Conservation (phyloP, 2,329 filamentous ascomycete species). For the Botryotinia convoluta region DNA sequence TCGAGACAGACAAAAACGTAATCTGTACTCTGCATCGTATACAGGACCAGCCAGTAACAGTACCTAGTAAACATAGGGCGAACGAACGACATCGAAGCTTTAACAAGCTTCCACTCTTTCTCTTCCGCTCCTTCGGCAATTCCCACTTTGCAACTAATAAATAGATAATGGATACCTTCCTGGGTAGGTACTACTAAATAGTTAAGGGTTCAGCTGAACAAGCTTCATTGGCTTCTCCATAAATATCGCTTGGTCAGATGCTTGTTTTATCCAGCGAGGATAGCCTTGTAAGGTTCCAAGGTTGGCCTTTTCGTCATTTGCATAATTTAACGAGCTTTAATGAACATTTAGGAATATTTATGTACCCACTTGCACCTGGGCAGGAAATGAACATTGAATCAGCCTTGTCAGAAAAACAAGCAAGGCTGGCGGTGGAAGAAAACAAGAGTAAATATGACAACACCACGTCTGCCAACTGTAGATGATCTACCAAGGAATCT, state of each 20-base stretch:
- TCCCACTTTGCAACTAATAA: neutral
- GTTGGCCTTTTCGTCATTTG: neutral
- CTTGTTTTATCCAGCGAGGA: neutral
- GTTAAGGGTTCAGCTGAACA: conserved; percentile 10
- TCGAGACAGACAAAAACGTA: neutral
- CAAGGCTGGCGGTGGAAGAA: neutral
- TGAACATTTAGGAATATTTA: neutral
- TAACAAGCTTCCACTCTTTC: neutral
- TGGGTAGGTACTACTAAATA: neutral
- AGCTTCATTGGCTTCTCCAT: conserved; percentile 10
- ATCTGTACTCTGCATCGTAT: neutral
- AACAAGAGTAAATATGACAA: conserved; percentile 6
- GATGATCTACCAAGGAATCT: conserved; percentile 49
- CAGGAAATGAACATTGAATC: neutral
- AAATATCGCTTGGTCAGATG: conserved; percentile 2
- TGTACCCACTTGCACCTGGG: neutral
- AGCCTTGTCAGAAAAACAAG: neutral
- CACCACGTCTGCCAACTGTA: conserved; percentile 38
- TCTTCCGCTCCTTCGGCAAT: neutral
- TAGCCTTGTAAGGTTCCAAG: neutral
- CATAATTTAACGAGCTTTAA: neutral
- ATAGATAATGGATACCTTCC: neutral
- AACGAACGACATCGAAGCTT: conserved; percentile 1
- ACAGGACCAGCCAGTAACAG: neutral
- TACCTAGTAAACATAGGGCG: neutral